These are phyloP conservation scores for Ustilago vetiveriae DNA, from an alignment of 1,284 basidiomycete species.

Conservation along the genomic window DNA sequence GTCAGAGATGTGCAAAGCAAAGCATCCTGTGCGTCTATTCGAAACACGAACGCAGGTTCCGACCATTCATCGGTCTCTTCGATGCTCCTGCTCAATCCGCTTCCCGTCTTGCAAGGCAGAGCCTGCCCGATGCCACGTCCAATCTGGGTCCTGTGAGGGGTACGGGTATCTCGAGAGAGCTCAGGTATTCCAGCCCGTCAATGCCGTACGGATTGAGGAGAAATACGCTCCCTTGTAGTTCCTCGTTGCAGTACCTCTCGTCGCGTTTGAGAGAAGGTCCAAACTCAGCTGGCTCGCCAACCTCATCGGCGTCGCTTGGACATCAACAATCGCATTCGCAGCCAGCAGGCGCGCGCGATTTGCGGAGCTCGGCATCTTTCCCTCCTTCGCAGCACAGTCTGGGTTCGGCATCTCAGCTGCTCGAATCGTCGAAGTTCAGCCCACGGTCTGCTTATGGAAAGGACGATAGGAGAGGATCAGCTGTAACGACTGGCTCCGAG, in stretches of 20 bases:
- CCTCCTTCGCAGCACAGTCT: not conserved
- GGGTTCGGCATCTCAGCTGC: not conserved
- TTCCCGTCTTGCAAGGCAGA: not conserved
- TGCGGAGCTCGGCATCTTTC: not conserved
- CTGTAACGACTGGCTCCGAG: not conserved
- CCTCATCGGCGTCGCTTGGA: not conserved
- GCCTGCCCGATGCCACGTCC: not conserved
- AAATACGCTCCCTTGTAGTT: constrained; percentile 7
- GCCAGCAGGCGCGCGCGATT: not conserved
- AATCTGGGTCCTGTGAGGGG: constrained; percentile 15
- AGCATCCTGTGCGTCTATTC: constrained; percentile 28
- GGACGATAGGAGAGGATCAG: not conserved
- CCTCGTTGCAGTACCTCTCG: no score
- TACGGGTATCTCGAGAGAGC: constrained; percentile 1
- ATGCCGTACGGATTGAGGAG: constrained; percentile 15
- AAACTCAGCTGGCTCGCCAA: not conserved
- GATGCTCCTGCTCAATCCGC: not conserved
- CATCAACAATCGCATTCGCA: not conserved
- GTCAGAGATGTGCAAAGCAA: constrained; percentile 36
- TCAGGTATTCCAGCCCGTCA: constrained; percentile 6
- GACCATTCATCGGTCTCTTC: not conserved
- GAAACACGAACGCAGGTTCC: constrained; percentile 6
- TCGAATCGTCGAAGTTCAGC: not conserved
- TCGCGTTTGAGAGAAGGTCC: not conserved
- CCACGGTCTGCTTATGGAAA: not conserved